A percentile compares a stretch with the other conserved stretches of the same genome.
Evolutionary conservation across 2,329 filamentous ascomycete genomes (phyloP).

Genomic region (Fonsecaea monophora): DNA sequence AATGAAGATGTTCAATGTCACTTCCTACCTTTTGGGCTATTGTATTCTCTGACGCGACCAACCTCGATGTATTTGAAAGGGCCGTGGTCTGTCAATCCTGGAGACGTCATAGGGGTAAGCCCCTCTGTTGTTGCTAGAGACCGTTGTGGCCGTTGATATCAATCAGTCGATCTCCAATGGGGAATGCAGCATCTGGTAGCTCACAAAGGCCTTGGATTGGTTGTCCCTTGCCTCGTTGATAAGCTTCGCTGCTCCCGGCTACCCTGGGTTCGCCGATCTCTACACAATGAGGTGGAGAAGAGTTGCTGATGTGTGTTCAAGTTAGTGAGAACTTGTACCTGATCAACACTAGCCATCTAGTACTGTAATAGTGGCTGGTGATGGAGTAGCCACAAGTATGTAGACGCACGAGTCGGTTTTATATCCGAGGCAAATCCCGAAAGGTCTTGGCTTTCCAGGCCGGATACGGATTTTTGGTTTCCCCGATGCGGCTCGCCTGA

Average conservation of each 20-base stretch:
- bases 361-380: background rate
- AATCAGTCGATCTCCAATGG: background rate
- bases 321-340: background rate
- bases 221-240: constrained; percentile 1
- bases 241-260: constrained; percentile 10
- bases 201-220: constrained; percentile 1
- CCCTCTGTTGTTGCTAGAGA: background rate
- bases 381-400: background rate
- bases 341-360: background rate
- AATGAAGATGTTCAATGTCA: background rate
- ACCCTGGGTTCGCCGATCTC: background rate
- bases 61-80: background rate
- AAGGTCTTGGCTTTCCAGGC: background rate
- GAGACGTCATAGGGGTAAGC: constrained; percentile 12
- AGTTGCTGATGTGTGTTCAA: background rate
- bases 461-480: background rate
- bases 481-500: background rate
- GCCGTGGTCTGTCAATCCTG: background rate
- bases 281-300: background rate
- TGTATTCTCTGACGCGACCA: background rate
- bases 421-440: background rate
- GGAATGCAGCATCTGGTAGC: background rate
- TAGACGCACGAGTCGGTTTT: too few relatives aligned
- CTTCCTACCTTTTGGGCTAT: background rate
- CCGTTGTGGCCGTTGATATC: constrained; percentile 2